Conservation (phyloP, 164 flowering plant genomes). For the Protea cynaroides region DNA sequence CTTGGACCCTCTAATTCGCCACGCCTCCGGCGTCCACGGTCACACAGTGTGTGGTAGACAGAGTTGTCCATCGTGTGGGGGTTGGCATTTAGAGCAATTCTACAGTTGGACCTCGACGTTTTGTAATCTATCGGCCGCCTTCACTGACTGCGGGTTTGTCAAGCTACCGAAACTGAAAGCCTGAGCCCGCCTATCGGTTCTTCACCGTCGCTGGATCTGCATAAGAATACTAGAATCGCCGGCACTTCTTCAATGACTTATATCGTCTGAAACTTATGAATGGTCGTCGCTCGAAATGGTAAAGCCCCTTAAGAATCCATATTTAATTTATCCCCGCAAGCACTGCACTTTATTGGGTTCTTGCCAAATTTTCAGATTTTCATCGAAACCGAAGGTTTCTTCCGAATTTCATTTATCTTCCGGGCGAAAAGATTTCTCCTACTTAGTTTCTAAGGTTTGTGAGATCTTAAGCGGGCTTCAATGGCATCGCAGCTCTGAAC, state of each 20-base stretch:
- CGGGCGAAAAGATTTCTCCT: neutral
- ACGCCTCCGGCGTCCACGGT: too few relatives aligned
- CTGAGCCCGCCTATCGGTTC: neutral
- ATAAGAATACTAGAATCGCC: neutral
- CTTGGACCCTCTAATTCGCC: too few relatives aligned
- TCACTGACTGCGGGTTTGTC: constrained; percentile 11
- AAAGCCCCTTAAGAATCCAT: constrained; percentile 26
- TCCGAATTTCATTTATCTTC: constrained; percentile 4
- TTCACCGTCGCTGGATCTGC: neutral
- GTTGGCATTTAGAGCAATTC: too few relatives aligned
- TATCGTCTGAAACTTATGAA: constrained; percentile 12
- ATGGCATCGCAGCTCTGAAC: constrained; percentile 41
- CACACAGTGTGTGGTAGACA: too few relatives aligned
- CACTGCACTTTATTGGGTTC: constrained; percentile 12
- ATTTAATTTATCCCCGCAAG: constrained; percentile 13
- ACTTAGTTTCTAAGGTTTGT: constrained; percentile 36
- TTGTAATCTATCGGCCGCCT: neutral
- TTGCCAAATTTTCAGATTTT: constrained; percentile 21
- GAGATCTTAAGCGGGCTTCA: constrained; percentile 24
- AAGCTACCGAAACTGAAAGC: constrained; percentile 2
- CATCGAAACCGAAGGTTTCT: constrained; percentile 21
- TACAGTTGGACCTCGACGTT: neutral
- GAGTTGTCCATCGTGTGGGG: too few relatives aligned
- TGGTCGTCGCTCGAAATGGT: constrained; percentile 22
- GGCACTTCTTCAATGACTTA: constrained; percentile 1